phyloP scores from a whole-genome alignment of 148 eudicot genomes.

The Bassia scoparia region DNA sequence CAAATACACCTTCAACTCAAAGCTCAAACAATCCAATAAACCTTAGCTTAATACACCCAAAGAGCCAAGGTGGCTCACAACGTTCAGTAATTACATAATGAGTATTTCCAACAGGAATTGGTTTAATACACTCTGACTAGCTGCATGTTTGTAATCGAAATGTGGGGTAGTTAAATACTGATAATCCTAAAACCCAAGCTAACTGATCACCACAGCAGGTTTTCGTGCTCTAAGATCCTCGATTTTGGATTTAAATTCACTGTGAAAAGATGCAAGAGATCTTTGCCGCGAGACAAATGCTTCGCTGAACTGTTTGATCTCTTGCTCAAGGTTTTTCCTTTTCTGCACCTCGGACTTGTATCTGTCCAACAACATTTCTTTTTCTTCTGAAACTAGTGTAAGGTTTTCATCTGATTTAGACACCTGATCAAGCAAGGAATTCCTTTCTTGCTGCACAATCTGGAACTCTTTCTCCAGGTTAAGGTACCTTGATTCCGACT shows the following conservation, averaged over 20 bases:
- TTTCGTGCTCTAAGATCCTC: constrained; percentile 42
- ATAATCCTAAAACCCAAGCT: constrained; percentile 50
- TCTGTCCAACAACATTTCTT: constrained; percentile 49
- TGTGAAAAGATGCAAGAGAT: constrained; percentile 57
- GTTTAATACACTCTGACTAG: not conserved
- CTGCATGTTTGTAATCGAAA: not conserved
- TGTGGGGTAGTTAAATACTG: not conserved
- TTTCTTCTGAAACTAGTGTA: constrained; percentile 39
- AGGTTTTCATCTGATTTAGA: constrained; percentile 47
- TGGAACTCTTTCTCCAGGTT: constrained; percentile 60
- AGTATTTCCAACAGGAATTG: not conserved
- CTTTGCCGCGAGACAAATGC: constrained; percentile 59
- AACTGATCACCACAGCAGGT: constrained; percentile 45
- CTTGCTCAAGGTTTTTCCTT: constrained; percentile 66
- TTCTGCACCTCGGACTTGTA: constrained; percentile 54
- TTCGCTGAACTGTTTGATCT: constrained; percentile 54
- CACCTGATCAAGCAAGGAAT: constrained; percentile 42
- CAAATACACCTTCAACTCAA: not conserved
- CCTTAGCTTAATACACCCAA: not conserved
- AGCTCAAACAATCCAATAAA: not conserved
- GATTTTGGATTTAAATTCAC: constrained; percentile 56
- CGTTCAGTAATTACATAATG: not conserved
- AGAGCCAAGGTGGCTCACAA: not conserved
- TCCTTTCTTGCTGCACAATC: constrained; percentile 60
- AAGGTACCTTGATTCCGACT: constrained; percentile 44